Evolutionary conservation across 2,329 filamentous ascomycete genomes (phyloP), one percentile per base, ranked within the genome.

Genomic region (Calonectria hawksworthii): DNA sequence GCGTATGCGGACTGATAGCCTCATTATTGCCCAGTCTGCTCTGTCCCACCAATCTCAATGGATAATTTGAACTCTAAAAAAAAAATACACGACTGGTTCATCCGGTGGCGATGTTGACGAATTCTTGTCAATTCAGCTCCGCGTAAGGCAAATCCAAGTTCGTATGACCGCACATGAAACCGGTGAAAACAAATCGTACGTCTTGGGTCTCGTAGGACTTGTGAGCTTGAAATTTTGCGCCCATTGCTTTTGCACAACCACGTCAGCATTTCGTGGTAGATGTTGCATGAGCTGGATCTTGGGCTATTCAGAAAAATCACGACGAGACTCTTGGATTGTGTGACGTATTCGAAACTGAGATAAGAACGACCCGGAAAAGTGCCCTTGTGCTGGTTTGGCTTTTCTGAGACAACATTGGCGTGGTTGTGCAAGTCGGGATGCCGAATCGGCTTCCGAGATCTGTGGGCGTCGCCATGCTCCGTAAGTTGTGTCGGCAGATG

Each of bases 401-500:
- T 34, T 34, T 70, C 41, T 52, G 32, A 50, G 41, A 34, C 16
- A 13, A 9, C 23, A 5, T n/a, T 16, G 26, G 28, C 13, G 26
- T n/a, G 54, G 47, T 30, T 63, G 30, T 68, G 59, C 26, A 32
- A 23, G 23, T 21, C 14, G 21, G 70, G 68, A 68, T 34, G 74
- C 74, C 74, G 74, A 68, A 23, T 76, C 74, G 74, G 74, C 63
- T 74, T 63, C 74, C 74, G 74, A 63, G 50, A 30, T 38, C 13
- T 34, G n/a, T 38, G 26, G 47, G 61, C 38, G 16, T 18, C 56
- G 32, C 18, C n/a, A 41, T 21, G 23, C 34, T 0, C n/a, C 41
- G 16, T 7, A 63, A 28, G 18, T 41, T 13, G 32, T 41, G 21
- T 38, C 34, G 2, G 11, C 23, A 26, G 11, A 9, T 59, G 1